Conservation (phyloP, 164 flowering plant genomes). For the Stephania yunnanensis region DNA sequence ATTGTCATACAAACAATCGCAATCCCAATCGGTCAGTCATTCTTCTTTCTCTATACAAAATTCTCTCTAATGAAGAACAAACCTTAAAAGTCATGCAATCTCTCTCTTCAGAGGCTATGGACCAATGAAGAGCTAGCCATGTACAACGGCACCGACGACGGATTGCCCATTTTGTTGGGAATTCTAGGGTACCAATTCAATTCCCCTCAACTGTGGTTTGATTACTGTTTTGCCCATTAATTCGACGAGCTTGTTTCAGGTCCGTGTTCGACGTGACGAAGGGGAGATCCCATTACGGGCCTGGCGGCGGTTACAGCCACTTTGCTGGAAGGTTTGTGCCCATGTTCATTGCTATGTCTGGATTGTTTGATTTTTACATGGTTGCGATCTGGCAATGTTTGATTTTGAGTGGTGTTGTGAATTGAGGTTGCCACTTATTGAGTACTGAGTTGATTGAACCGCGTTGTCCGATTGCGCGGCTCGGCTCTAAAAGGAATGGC, state of each 20-base stretch:
- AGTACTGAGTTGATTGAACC: too few species aligned
- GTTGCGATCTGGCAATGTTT: background rate
- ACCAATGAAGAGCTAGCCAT: conserved; percentile 47
- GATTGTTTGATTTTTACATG: background rate
- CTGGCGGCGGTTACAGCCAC: conserved; percentile 80
- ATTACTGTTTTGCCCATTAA: background rate
- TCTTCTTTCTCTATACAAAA: background rate
- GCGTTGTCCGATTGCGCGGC: too few species aligned
- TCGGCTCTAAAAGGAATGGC: too few species aligned
- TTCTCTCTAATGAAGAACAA: background rate
- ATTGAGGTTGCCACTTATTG: too few species aligned
- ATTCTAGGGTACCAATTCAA: conserved; percentile 48
- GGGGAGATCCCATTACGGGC: conserved; percentile 84
- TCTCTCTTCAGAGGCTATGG: conserved; percentile 36
- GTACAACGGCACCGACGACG: conserved; percentile 69
- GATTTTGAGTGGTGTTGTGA: background rate
- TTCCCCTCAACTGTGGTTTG: background rate
- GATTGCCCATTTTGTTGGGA: conserved; percentile 57
- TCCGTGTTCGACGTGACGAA: conserved; percentile 93
- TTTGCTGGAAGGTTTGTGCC: conserved; percentile 78
- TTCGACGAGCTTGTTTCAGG: conserved; percentile 26
- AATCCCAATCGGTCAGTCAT: background rate
- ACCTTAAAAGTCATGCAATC: background rate
- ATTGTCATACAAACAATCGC: background rate
- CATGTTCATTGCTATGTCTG: too few species aligned